phyloP scores from a whole-genome alignment of 2,329 filamentous ascomycete genomes.

The Colletotrichum sp. region DNA sequence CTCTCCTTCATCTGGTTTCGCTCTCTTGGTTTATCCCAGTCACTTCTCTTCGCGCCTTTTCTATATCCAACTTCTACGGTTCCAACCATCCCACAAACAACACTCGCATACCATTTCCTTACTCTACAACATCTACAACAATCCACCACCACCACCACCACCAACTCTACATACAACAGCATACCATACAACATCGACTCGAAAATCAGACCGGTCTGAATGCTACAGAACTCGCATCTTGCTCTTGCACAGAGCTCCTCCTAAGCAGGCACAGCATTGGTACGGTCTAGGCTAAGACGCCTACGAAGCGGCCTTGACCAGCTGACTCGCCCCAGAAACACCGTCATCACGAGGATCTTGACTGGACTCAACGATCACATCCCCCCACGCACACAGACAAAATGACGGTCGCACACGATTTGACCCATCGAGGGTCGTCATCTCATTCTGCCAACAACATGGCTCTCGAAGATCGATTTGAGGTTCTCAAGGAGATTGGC shows the following conservation, averaged over 20 bases:
- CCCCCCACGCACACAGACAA: constrained; percentile 31
- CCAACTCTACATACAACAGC: neutral
- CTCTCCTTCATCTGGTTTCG: constrained; percentile 25
- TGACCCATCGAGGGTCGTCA: constrained; percentile 71
- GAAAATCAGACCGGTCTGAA: constrained; percentile 30
- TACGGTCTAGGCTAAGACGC: constrained; percentile 25
- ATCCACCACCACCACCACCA: neutral
- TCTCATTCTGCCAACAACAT: constrained; percentile 56
- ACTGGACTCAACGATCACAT: constrained; percentile 24
- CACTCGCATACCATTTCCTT: constrained; percentile 5
- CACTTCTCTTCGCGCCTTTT: constrained; percentile 11
- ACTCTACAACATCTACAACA: constrained; percentile 5
- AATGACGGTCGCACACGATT: constrained; percentile 81
- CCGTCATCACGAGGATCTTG: constrained; percentile 20
- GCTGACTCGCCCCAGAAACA: constrained; percentile 21
- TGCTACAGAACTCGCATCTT: constrained; percentile 36
- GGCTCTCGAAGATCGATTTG: constrained; percentile 90
- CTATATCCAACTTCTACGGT: constrained; percentile 19
- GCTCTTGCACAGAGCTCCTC: constrained; percentile 43
- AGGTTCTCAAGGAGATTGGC: constrained; percentile 96
- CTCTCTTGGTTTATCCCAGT: constrained; percentile 24
- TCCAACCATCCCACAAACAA: constrained; percentile 9
- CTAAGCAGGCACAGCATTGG: constrained; percentile 26
- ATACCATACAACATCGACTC: neutral
- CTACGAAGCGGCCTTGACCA: constrained; percentile 22